phyloP scores from a whole-genome alignment of 176 grass and related monocot species.

The Typha latifolia region DNA sequence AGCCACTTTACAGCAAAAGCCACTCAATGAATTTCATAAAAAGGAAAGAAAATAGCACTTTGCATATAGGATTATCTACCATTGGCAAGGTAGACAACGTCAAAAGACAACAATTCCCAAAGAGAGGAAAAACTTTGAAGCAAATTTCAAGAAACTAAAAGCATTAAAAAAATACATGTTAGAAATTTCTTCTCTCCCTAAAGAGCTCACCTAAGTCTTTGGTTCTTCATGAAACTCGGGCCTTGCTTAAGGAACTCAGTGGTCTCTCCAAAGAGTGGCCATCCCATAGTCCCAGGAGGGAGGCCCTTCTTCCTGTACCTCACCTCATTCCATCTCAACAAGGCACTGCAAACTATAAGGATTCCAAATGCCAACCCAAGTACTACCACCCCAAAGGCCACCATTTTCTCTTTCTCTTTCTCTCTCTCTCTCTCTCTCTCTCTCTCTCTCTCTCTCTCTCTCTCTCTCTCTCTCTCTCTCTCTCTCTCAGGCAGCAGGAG shows the following conservation, averaged over 20 bases:
- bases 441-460: slow-evolving; percentile 7
- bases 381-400: slow-evolving; percentile 11
- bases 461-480: slow-evolving; percentile 8
- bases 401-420: too few species aligned
- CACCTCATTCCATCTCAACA: slow-evolving; percentile 78
- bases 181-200: neutral
- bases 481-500: slow-evolving; percentile 4
- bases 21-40: neutral
- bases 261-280: slow-evolving; percentile 86
- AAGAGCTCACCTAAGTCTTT: slow-evolving; percentile 55
- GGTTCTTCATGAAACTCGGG: slow-evolving; percentile 61
- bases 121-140: neutral
- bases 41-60: neutral
- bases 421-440: slow-evolving; percentile 11
- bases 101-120: neutral
- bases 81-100: neutral
- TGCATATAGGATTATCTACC: neutral
- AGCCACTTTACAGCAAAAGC: slow-evolving; percentile 30
- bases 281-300: slow-evolving; percentile 92
- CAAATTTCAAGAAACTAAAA: neutral
- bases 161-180: neutral
- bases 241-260: slow-evolving; percentile 92
- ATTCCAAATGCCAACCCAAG: slow-evolving; percentile 8
- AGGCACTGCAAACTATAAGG: slow-evolving; percentile 41
- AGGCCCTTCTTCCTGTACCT: slow-evolving; percentile 57